These are phyloP conservation scores for Paspalum notatum DNA, from an alignment of 176 grass and related monocot species.

Conservation along the genomic window DNA sequence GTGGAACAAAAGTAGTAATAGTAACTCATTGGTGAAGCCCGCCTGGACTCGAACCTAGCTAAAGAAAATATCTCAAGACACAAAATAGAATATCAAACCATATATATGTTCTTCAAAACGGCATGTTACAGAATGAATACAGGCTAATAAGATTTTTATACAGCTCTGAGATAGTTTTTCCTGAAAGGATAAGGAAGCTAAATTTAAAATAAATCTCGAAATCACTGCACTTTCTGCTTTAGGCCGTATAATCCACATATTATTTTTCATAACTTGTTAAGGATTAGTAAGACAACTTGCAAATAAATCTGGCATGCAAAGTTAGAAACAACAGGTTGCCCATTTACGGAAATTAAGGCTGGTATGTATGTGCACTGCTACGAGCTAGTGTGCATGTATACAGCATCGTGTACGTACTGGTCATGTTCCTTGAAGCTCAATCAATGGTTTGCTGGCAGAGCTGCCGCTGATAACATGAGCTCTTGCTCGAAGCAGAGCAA, in stretches of 20 bases:
- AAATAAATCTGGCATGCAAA: neutral
- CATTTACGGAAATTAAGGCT: neutral
- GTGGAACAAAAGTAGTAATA: too few species aligned
- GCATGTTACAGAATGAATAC: neutral
- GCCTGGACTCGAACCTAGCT: too few species aligned
- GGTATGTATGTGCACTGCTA: neutral
- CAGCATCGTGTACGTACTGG: neutral
- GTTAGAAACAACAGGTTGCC: neutral
- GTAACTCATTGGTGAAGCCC: too few species aligned
- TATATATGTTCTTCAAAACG: neutral
- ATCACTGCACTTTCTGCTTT: neutral
- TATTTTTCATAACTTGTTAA: constrained; percentile 8
- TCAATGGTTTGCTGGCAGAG: neutral
- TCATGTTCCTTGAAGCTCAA: constrained; percentile 26
- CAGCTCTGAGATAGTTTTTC: neutral
- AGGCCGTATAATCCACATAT: neutral
- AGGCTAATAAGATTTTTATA: neutral
- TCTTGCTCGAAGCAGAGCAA: neutral
- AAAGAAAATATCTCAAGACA: neutral
- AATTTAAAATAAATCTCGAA: neutral
- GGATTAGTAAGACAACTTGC: neutral
- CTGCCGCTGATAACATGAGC: neutral
- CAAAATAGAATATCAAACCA: neutral
- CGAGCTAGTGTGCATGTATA: neutral
- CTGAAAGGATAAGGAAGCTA: neutral